phyloP scores from a whole-genome alignment of 2,329 filamentous ascomycete genomes.

The Colletotrichum musicola region DNA sequence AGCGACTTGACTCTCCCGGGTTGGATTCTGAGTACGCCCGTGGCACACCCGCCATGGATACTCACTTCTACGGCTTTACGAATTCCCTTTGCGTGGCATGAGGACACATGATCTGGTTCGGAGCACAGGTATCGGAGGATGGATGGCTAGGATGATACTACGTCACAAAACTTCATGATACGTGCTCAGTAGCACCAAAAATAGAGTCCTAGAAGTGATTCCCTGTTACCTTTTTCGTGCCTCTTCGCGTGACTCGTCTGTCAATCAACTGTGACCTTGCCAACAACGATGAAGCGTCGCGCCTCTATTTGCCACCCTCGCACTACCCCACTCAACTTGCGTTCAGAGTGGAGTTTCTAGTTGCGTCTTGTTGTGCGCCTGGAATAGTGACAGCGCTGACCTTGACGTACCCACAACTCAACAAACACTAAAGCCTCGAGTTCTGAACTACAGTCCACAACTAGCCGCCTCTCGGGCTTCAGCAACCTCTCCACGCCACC shows the following conservation, averaged over 20 bases:
- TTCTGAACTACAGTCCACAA: no score
- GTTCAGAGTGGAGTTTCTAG: no score
- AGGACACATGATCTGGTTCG: conserved; percentile 56
- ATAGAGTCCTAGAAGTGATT: conserved; percentile 57
- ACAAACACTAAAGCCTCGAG: no score
- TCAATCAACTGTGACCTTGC: no score
- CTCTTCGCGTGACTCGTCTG: neutral
- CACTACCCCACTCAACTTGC: no score
- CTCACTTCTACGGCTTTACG: conserved; percentile 61
- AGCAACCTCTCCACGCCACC: no score
- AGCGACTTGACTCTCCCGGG: conserved; percentile 48
- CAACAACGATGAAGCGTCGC: no score
- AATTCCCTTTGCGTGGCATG: conserved; percentile 59
- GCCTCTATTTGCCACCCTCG: no score
- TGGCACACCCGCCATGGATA: conserved; percentile 30
- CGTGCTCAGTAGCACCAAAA: conserved; percentile 60
- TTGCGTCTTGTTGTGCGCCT: no score
- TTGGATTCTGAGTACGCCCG: conserved; percentile 34
- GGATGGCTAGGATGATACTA: conserved; percentile 52
- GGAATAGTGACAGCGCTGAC: no score
- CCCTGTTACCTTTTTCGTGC: conserved; percentile 30
- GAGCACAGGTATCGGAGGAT: conserved; percentile 58
- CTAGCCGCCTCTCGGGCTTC: no score
- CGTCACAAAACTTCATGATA: conserved; percentile 56
- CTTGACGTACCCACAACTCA: no score